Base-by-base conservation (phyloP, 2,329 filamentous ascomycete genomes). In the Penicillium sp. region DNA sequence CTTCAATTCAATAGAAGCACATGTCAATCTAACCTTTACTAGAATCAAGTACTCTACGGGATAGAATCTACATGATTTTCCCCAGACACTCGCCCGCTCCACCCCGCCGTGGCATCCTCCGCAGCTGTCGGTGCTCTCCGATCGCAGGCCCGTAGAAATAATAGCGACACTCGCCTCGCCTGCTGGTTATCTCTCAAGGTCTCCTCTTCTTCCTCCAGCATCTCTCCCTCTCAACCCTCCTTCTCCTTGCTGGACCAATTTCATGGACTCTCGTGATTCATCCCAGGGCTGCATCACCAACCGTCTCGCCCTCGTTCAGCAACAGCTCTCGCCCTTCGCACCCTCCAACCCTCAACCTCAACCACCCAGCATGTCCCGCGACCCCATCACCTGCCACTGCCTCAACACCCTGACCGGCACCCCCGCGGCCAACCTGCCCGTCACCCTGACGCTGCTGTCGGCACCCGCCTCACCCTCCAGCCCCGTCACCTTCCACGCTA, bases 391-490 rank as follows among this genome's bases (percentile, higher is more conserved):
- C 61, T 82, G 79, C 60, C 80, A 82, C 63, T 77, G 79, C 56
- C 79, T 85, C 51, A 82, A 83, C 66, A 81, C 78, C 37, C 67
- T 80, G 53, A 78, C 78, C 49, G 77, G 78, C 50, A 78, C 77
- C 10, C 76, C 79, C 10, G 77, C 76, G 20, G 74, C 77, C 1
- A 71, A 77, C 25, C 74, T 85, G 20, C 78, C 79, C 34, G 83
- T 84, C 65, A 79, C 77, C 0, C 75, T 83, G 37, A 79, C 79
- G 2, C 77, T 85, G 53, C 78, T 97, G 67, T 89, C 28, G 79
- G 91, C 52, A 76, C 79, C 62, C 17, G 49, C 67, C 47, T 67
- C 61, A 51, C 59, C 75, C 68, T 52, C 60, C 59, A 64, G 58
- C 38, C 63, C 67, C 17, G 54, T 69, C 55, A 71, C 59, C 22